phyloP scores from a whole-genome alignment of 371 early-diverging fungal species.

The Apophysomyces trapeziformis region DNA sequence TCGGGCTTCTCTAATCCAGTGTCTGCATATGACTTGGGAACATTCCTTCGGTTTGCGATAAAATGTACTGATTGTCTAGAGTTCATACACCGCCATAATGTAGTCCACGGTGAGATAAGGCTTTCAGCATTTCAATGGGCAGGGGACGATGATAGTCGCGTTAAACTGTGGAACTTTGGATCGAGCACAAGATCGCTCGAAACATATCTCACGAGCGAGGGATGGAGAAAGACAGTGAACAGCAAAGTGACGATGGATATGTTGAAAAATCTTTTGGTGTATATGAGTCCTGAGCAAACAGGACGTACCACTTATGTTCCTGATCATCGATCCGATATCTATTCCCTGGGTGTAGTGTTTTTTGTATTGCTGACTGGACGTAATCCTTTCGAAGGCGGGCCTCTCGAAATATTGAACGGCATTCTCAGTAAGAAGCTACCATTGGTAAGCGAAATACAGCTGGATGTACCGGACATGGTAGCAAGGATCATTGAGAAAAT shows the following conservation, averaged over 20 bases:
- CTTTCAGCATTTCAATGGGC: slow-evolving; percentile 46
- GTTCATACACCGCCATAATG: slow-evolving; percentile 45
- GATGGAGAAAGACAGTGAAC: slow-evolving; percentile 46
- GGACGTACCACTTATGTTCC: slow-evolving; percentile 61
- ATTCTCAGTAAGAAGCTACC: slow-evolving; percentile 54
- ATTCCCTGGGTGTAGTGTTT: slow-evolving; percentile 57
- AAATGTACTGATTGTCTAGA: slow-evolving; percentile 49
- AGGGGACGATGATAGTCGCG: slow-evolving; percentile 32
- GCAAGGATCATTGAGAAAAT: slow-evolving; percentile 57
- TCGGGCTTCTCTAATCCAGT: background rate
- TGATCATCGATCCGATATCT: slow-evolving; percentile 62
- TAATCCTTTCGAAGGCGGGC: slow-evolving; percentile 58
- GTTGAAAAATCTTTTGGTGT: slow-evolving; percentile 34
- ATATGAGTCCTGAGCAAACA: slow-evolving; percentile 58
- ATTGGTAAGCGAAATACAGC: slow-evolving; percentile 46
- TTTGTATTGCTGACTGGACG: slow-evolving; percentile 56
- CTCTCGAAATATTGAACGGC: slow-evolving; percentile 57
- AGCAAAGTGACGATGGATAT: slow-evolving; percentile 36
- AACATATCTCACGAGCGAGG: slow-evolving; percentile 44
- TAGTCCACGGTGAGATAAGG: slow-evolving; percentile 49
- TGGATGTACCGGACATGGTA: slow-evolving; percentile 54
- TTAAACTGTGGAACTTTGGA: slow-evolving; percentile 49
- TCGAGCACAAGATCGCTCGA: slow-evolving; percentile 41
- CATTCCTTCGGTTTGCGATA: slow-evolving; percentile 50
- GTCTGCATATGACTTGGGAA: slow-evolving; percentile 37